phyloP scores from a whole-genome alignment of 805 yeast species.

The Monosporozyma servazzii region DNA sequence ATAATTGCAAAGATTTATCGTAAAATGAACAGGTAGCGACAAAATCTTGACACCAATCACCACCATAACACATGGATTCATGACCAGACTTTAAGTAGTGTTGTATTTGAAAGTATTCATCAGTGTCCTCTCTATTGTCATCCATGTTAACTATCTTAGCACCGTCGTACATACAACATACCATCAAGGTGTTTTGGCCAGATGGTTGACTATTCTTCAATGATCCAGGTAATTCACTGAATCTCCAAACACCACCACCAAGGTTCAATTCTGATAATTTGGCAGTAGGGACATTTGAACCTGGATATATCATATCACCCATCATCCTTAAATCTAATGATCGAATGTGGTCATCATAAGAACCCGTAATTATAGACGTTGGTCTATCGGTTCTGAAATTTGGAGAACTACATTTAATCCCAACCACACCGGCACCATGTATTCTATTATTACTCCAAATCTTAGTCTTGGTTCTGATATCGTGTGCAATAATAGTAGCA shows the following conservation, averaged over 20 bases:
- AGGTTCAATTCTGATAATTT: slow-evolving; percentile 38
- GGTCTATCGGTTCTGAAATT: slow-evolving; percentile 20
- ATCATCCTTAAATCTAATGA: slow-evolving; percentile 57
- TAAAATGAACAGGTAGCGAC: slow-evolving; percentile 87
- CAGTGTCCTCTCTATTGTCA: slow-evolving; percentile 22
- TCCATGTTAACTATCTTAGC: slow-evolving; percentile 54
- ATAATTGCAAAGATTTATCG: slow-evolving; percentile 70
- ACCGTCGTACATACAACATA: slow-evolving; percentile 95
- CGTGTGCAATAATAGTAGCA: slow-evolving; percentile 64
- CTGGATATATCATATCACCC: slow-evolving; percentile 37
- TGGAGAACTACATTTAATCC: slow-evolving; percentile 44
- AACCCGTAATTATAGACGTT: slow-evolving; percentile 55
- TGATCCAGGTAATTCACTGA: slow-evolving; percentile 41
- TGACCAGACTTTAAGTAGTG: slow-evolving; percentile 53
- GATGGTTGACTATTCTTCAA: slow-evolving; percentile 27
- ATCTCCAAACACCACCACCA: slow-evolving; percentile 95
- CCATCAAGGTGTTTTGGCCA: slow-evolving; percentile 43
- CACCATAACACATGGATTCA: slow-evolving; percentile 92
- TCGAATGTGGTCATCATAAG: slow-evolving; percentile 77
- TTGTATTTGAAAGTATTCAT: slow-evolving; percentile 24
- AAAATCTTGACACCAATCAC: slow-evolving; percentile 62
- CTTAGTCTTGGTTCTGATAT: slow-evolving; percentile 35
- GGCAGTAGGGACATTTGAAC: slow-evolving; percentile 43
- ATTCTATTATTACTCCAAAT: slow-evolving; percentile 38
- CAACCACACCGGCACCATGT: slow-evolving; percentile 88